Evolutionary conservation across 1,284 basidiomycete genomes (phyloP), one percentile per base, ranked within the genome.

Genomic region (Cryptococcus sp.): DNA sequence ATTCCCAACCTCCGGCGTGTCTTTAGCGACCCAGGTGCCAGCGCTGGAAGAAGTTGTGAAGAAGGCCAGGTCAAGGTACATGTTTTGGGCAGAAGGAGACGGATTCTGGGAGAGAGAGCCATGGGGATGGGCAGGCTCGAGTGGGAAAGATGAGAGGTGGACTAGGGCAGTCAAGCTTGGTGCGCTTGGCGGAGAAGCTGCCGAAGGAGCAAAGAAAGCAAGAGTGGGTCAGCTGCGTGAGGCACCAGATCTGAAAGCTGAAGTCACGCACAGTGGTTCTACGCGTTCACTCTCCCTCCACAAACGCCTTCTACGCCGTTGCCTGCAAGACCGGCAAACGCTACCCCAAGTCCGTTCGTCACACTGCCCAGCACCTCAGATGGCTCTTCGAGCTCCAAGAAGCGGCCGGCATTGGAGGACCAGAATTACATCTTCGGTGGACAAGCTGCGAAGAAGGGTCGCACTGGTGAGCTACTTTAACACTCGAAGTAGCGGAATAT

Each of bases 71-170:
- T 76, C 78, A 17, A 63, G 76, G 15, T 79, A 79, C 55, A 57
- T 78, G 22, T 69, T 86, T 83, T 62, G 83, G 83, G 47, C 84
- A 79, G 53, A 85, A 81, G 39, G 77, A 73, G 75, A 77, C 0
- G 77, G 73, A 0, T 97, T 93, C 75, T 96, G 93, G 92, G 93
- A 97, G 74, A 81, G 93, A 53, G 92, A 95, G 64, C 93, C 93
- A 3, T 93, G 86, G 72, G 77, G 84, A 5, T 96, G 93, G 93
- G 83, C 85, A 37, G 86, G 87, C 38, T 85, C 87, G 54, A 79
- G 80, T 19, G 76, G 75, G 0, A 67, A 68, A 39, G 86, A 73
- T 48, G 84, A 63, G 82, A 89, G 57, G 78, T 89, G 45, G 65
- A 86, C 87, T 38, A 82, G 92, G 39, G 91, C 91, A 64, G 84